Conservation (phyloP, 176 grass and related monocot species). For the Ensete ventricosum region DNA sequence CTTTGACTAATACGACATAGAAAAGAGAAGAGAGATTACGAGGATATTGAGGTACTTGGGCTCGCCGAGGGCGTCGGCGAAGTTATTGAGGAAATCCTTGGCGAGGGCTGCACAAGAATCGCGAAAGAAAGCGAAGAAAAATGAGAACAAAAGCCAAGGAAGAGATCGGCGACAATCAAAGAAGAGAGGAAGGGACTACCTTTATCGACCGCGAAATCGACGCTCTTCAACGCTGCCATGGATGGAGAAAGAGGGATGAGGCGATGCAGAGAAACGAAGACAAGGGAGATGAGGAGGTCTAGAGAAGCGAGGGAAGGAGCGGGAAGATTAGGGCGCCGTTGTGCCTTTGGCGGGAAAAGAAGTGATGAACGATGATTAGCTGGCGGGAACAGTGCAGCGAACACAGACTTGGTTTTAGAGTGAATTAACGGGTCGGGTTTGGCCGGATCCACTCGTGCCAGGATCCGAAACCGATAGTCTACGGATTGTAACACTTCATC, state of each 20-base stretch:
- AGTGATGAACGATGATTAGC: background rate
- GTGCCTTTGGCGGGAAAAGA: conserved; percentile 3
- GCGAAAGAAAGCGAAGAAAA: background rate
- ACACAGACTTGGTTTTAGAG: background rate
- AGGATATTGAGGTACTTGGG: conserved; percentile 82
- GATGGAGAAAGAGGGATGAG: background rate
- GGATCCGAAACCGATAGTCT: background rate
- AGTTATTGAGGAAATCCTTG: conserved; percentile 87
- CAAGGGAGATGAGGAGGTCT: background rate
- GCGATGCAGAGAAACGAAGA: background rate
- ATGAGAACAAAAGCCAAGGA: conserved; percentile 6
- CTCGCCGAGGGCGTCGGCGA: conserved; percentile 49
- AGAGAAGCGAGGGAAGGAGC: background rate
- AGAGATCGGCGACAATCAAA: background rate
- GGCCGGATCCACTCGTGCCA: background rate
- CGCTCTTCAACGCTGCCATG: conserved; percentile 35
- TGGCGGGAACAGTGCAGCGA: conserved; percentile 19
- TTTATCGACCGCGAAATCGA: conserved; percentile 57
- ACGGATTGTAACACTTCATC: background rate
- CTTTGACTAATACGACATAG: background rate
- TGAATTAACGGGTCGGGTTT: background rate
- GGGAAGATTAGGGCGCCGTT: background rate
- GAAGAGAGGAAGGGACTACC: conserved; percentile 29
- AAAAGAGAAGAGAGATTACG: conserved; percentile 24
- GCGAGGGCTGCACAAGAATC: conserved; percentile 40